These are phyloP conservation scores for Coprinopsis cinerea DNA, from an alignment of 768 basidiomycete genomes.

Conservation along the genomic window DNA sequence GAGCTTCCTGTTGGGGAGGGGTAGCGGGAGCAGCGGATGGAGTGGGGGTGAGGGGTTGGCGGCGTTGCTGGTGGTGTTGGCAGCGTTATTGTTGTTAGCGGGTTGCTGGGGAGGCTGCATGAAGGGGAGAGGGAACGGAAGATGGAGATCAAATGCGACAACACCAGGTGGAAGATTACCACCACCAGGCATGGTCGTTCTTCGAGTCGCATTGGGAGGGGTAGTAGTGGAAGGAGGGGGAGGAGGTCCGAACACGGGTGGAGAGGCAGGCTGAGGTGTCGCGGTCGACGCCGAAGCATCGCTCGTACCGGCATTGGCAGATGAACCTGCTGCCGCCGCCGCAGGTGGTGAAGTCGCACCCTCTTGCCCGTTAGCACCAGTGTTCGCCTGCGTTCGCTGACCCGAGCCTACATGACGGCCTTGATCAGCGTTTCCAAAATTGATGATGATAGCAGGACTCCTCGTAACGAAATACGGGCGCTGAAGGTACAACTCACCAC, in stretches of 20 bases:
- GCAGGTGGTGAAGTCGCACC: neutral
- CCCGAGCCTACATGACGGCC: neutral
- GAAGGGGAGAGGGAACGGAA: neutral
- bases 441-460: too few species aligned
- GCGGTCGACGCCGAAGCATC: too few species aligned
- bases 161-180: slow-evolving; percentile 8
- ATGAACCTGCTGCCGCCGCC: neutral
- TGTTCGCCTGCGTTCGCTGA: slow-evolving; percentile 6
- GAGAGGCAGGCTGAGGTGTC: neutral
- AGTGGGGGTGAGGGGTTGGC: neutral
- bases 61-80: slow-evolving; percentile 3
- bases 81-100: neutral
- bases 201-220: neutral
- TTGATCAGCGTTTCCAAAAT: neutral
- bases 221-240: slow-evolving; percentile 1
- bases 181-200: neutral
- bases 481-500: slow-evolving; percentile 7
- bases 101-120: neutral
- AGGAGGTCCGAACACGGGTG: slow-evolving; percentile 1
- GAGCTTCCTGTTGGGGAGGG: slow-evolving; percentile 11
- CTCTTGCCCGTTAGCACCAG: neutral
- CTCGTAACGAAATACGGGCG: neutral
- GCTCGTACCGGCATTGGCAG: neutral
- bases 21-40: neutral
- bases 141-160: slow-evolving; percentile 9